Evolutionary conservation across 2,329 filamentous ascomycete genomes (phyloP), one percentile per base, ranked within the genome.

Genomic region (Elsinoe arachidis): DNA sequence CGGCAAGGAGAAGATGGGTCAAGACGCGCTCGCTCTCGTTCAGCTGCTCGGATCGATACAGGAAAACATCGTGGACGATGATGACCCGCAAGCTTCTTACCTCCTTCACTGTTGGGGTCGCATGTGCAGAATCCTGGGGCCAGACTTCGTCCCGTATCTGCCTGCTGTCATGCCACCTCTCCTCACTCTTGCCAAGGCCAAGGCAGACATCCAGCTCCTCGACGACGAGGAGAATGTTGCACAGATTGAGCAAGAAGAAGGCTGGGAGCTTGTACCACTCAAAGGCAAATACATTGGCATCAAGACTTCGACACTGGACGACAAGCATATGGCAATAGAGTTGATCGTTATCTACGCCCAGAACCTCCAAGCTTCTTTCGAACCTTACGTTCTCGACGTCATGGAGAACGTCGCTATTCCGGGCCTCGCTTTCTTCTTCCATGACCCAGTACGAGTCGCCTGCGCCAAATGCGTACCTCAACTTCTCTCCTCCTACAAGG

Each of bases 291-390:
- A 96, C 73, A 96, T 99, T 67, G 93, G 93, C 62, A 99, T 99
- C 75, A 90, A 91, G 76, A 99, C 93, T 6, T 96, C 90, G 70
- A 89, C 88, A 9, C 85, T 99, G 72, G 93, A 99, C 66, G 93
- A 99, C 74, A 99, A 99, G 78, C 91, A 97, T 72, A 96, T 96
- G 82, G 93, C 93, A n/a, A 97, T 99, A 63, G 93, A 99, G 74
- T 83, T 99, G 55, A 87, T 99, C 60, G 91, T 95, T 47, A 92
- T 99, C 61, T 99, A 99, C 68, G 92, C 93, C 1, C 90, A 96
- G 70, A 91, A 96, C 23, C 80, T 99, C n/a, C 90, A 96, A 70
- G 90, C 81, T 19, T 83, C 88, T 30, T 99, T 99, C 69, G 90
- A 93, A 56, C 89, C 88, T 1, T 97, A 95, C 63, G 92, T 96